Evolutionary conservation across 257 asterid species (phyloP), one percentile per base, ranked within the genome.

Genomic region (Anisodus acutangulus): DNA sequence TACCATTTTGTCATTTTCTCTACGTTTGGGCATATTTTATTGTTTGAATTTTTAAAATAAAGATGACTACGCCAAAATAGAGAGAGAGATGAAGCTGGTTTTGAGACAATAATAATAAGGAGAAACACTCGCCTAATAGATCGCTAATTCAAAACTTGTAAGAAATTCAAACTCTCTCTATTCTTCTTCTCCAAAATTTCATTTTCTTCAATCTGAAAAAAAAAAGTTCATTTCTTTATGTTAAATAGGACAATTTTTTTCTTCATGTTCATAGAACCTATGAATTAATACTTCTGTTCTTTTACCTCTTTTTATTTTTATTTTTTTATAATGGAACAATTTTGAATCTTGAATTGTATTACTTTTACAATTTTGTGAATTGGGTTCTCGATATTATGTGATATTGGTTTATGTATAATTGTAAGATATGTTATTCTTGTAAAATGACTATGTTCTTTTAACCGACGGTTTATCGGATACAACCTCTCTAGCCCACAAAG

Each of bases 381-480:
- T 57, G 19, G 8, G 2, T 57, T 57, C 8, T 57, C 8, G 4
- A 15, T 15, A 51, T 16, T 16, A 59, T 59, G 11, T 59, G 10
- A 55, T 86, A 12, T 80, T 79, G 8, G 35, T 37, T 13, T 59
- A 19, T 12, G 1, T 66, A 71, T 83, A 67, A 70, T 67, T 78
- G 47, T 57, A 72, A 54, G 80, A 26, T 63, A 4, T 51, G 64
- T 84, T 82, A 13, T 39, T 74, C 19, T 58, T 67, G 15, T 82
- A 43, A 59, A 31, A 31, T 31, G 35, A 31, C 35, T 31, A 31
- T 31, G 35, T 31, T 31, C 1, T 31, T 31, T 31, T 31, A 1
- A 31, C 35, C 35, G 1, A 31, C 2, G 35, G 35, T 22, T 22
- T 31, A 31, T 31, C 35, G 35, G 35, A 31, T 0, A 31, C 35